Evolutionary conservation across 306 rosid species (phyloP).

Genomic region (Quercus mongolica): DNA sequence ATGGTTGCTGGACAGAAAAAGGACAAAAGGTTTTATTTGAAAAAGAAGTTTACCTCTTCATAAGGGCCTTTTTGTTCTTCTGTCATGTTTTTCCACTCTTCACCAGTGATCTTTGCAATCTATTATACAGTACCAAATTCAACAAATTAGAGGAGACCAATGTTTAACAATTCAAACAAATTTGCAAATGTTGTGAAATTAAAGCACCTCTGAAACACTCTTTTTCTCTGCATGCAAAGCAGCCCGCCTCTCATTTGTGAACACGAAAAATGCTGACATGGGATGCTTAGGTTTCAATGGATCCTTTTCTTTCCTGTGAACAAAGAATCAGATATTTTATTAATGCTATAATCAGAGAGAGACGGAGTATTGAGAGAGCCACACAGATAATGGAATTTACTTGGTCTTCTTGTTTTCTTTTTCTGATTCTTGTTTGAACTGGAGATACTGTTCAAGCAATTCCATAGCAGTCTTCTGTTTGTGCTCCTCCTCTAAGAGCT

Average conservation of each 20-base stretch:
- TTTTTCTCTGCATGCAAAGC: constrained; percentile 60
- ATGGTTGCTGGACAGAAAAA: neutral
- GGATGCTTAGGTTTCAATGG: constrained; percentile 96
- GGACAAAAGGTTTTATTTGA: neutral
- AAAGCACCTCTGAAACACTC: constrained; percentile 51
- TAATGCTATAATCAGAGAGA: neutral
- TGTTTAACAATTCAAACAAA: neutral
- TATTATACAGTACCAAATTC: constrained; percentile 7
- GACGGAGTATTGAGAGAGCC: neutral
- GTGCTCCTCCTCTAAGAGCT: constrained; percentile 74
- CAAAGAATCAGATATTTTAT: neutral
- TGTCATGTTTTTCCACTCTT: constrained; percentile 89
- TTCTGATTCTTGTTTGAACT: constrained; percentile 69
- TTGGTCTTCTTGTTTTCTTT: constrained; percentile 60
- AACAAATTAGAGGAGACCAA: neutral
- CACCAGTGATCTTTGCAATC: constrained; percentile 70
- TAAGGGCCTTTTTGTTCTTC: constrained; percentile 64
- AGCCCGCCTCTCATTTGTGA: constrained; percentile 67
- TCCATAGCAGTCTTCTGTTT: constrained; percentile 92
- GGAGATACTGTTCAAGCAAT: constrained; percentile 83
- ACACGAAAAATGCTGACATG: constrained; percentile 73
- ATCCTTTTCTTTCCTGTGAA: constrained; percentile 79
- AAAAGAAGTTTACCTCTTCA: constrained; percentile 56
- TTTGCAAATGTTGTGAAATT: neutral
- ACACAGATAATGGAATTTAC: constrained; percentile 17